Evolutionary conservation across 129 eudicot genomes (phyloP), one percentile per base, ranked within the genome.

Genomic region (Glebionis coronaria): DNA sequence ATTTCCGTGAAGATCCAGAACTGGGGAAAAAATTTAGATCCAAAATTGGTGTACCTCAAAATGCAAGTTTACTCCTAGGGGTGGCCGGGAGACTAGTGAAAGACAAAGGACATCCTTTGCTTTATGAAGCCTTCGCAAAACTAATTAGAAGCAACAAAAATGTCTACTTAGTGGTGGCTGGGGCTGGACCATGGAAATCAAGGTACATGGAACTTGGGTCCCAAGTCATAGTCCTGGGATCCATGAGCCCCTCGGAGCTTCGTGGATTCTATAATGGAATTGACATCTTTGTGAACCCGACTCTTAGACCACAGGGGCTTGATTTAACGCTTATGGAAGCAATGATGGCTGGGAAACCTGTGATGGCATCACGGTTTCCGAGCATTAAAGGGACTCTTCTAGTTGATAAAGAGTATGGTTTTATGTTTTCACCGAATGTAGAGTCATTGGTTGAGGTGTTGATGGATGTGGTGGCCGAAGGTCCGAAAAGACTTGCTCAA

Each of bases 261-360:
- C 79, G 92, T 0, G 88, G 78, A 6, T 93, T 93, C 31, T 93
- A 93, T 27, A 93, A 92, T 7, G 86, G 85, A 14, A 92, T 92
- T n/a, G 98, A 92, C 56, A 81, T 92, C 3, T 88, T 92, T 69
- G 87, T 92, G 35, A 92, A 92, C 61, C 98, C 98, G 18, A 92
- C 96, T 0, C 83, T 88, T 14, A 80, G 98, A 62, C 98, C 96
- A 4, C 96, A 92, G 51, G 98, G 98, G 76, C 98, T 92, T 6
- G 98, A 92, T 76, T 82, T 92, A 1, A 92, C 98, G 9, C 84
- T 88, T 4, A 88, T 92, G 96, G 98, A 92, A 81, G 95, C 98
- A 0, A 92, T 88, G 98, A 80, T 92, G 96, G 91, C 90, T 59
- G 95, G 98, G 50, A 92, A 86, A 45, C 95, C 96, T 0, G 87